Evolutionary conservation across 768 basidiomycete species (phyloP).

Genomic region (Lentinula aciculospora): DNA sequence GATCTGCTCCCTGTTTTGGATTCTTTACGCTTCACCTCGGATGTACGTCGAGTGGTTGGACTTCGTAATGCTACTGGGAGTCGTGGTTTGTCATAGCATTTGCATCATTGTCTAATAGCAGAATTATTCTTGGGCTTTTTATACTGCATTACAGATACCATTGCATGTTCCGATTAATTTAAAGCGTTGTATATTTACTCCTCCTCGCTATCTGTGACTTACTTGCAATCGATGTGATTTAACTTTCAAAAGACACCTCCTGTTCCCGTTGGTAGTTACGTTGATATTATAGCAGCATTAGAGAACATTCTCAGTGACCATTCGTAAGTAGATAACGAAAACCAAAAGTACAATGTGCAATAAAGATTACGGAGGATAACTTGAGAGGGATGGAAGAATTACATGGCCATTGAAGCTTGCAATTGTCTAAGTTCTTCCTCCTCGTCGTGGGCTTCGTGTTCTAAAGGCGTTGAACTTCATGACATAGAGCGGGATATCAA

Average conservation of each 20-base stretch:
- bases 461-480: constrained; percentile 13
- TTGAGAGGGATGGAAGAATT: constrained; percentile 19
- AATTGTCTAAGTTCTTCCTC: constrained; percentile 84
- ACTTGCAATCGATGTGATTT: not conserved
- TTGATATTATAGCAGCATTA: not conserved
- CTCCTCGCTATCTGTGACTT: not conserved
- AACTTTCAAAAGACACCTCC: no score
- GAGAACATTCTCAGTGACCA: constrained; percentile 9
- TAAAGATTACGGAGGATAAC: constrained; percentile 14
- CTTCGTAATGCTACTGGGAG: constrained; percentile 39
- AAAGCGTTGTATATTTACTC: constrained; percentile 10
- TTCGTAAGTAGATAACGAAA: constrained; percentile 15
- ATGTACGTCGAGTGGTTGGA: constrained; percentile 90
- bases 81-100: constrained; percentile 7
- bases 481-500: not conserved
- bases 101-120: constrained; percentile 17
- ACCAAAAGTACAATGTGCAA: constrained; percentile 5
- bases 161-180: constrained; percentile 21
- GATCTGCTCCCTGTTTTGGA: constrained; percentile 95
- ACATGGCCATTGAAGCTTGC: constrained; percentile 87
- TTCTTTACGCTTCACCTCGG: constrained; percentile 91
- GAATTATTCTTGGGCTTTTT: constrained; percentile 20
- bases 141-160: constrained; percentile 25
- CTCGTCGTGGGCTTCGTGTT: constrained; percentile 79
- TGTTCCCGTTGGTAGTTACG: no score